Base-by-base conservation (phyloP, 768 basidiomycete genomes). In the Thelephora aurantiotincta region DNA sequence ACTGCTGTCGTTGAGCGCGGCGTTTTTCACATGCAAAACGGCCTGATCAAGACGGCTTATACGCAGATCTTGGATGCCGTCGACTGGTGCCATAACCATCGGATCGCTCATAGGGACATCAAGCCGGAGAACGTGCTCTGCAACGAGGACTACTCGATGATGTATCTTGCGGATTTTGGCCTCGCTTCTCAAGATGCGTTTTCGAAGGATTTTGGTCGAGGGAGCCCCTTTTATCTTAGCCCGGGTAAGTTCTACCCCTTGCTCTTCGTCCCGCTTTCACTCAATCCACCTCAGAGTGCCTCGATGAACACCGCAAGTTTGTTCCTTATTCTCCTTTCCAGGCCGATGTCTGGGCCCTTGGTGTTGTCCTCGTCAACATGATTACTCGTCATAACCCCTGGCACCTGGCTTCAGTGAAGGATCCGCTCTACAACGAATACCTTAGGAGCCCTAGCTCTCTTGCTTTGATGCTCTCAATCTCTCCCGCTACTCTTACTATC, bases 101-200 rank as follows among this genome's bases (percentile, higher is more conserved):
- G 67, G n/a, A 68, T 75, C 54, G 70, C 62, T 53, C 74, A 74
- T 52, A 70, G 73, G 20, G 74, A 74, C 52, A 60, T 75, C 44
- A 75, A 74, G 57, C 74, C 74, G 0, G 74, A 75, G 56, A 70
- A 60, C 56, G 68, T 72, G 41, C 58, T 73, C 23, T 67, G 65
- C 52, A 63, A 26, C 59, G 64, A 44, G 64, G 70, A 44, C 45
- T 68, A 67, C 35, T 52, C 52, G 44, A 51, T 57, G 44, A 61
- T 73, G 34, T 61, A 65, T 46, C 55, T 75, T 34, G 68, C 70
- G 13, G 73, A 75, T 58, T 75, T 76, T 69, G 73, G 73, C 5
- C 54, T 74, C 13, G 52, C 55, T 2, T 50, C 57, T 14, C 50
- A 50, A 26, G 43, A 47, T 19, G 33, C 41, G 2, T 35, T 43